Conservation (phyloP, 2,329 filamentous ascomycete genomes). For the Chrysoporthe puriensis region DNA sequence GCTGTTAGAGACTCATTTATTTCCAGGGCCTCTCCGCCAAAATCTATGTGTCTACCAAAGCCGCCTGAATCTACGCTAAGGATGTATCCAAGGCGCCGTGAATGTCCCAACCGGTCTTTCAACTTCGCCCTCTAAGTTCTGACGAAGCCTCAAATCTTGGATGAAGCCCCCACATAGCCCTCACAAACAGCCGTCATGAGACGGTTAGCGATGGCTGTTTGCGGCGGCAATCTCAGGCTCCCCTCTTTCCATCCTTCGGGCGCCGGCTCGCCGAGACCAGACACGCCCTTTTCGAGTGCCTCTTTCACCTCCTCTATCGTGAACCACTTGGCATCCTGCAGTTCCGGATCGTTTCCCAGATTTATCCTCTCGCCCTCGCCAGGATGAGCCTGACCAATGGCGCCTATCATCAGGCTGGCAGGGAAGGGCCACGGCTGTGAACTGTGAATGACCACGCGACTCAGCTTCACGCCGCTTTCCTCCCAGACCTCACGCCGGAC, state of each 20-base stretch:
- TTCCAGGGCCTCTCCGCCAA: too few relatives aligned
- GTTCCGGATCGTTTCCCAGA: conserved; percentile 85
- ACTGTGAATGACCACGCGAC: conserved; percentile 79
- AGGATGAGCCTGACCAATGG: conserved; percentile 82
- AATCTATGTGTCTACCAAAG: conserved; percentile 1
- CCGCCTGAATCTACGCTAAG: background rate
- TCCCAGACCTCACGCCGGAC: conserved; percentile 86
- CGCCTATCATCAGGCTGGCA: conserved; percentile 82
- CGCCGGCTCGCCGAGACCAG: conserved; percentile 66
- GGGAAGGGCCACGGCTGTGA: conserved; percentile 90
- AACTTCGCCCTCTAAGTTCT: background rate
- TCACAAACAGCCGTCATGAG: conserved; percentile 78
- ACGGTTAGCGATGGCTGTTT: conserved; percentile 90
- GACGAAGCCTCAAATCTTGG: conserved; percentile 51
- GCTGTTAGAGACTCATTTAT: background rate
- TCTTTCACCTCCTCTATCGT: conserved; percentile 76
- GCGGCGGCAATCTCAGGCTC: conserved; percentile 76
- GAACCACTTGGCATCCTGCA: conserved; percentile 91
- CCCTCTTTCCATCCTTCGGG: conserved; percentile 75
- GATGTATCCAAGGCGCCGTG: background rate
- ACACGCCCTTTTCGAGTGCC: conserved; percentile 70
- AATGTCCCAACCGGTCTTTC: too few relatives aligned
- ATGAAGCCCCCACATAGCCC: conserved; percentile 65
- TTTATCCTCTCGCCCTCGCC: conserved; percentile 76
- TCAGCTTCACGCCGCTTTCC: conserved; percentile 76